Base-by-base conservation (phyloP, 1,139 yeast species). In the Candida sojae region DNA sequence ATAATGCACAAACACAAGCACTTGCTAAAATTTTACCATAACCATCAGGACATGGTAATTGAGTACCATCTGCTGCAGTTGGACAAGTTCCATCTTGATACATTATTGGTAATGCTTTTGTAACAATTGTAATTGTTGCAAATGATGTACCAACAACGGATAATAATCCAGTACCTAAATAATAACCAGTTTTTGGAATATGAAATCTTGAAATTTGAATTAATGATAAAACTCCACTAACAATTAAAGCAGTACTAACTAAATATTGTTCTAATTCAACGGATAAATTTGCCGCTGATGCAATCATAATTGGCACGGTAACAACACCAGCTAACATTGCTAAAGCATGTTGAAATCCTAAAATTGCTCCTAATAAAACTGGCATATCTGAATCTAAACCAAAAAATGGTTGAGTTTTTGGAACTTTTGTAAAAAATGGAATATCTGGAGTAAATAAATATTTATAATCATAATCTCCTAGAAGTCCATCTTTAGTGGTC, bases 321-420 rank as follows among this genome's bases (percentile, higher is more conserved):
- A 87, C 86, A 44, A 91, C 82, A 59, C 97, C 97, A 8, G 96
- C 97, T 68, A 91, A 70, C 96, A 90, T 88, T 39, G 97, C 86
- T 56, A 91, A 70, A 1, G 96, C 74, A 63, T 91, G 97, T 68
- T 90, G 97, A 56, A 91, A 77, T 12, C 97, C 97, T 41, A 91
- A 77, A 6, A 90, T 55, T 47, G 87, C 67, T 1, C 96, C 96
- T 47, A 90, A 71, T 11, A 87, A 61, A 21, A 89, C 58, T 0
- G 97, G 97, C 83, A 91, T 84, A 6, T 84, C 88, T 38, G 86
- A 82, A 62, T 89, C 71, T 43, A 90, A 68, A 1, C 93, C 90
- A 59, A 90, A 90, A 65, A 90, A 90, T 30, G 54, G 54, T 39
- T 10, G 96, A 43, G 81, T 73, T 56, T 79, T 79, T 26, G 76